Percentiles rank a stretch among this genome's conserved stretches.
Evolutionary conservation across 192 early-diverging fungal genomes (phyloP).

Genomic region (Allomyces arbusculus): DNA sequence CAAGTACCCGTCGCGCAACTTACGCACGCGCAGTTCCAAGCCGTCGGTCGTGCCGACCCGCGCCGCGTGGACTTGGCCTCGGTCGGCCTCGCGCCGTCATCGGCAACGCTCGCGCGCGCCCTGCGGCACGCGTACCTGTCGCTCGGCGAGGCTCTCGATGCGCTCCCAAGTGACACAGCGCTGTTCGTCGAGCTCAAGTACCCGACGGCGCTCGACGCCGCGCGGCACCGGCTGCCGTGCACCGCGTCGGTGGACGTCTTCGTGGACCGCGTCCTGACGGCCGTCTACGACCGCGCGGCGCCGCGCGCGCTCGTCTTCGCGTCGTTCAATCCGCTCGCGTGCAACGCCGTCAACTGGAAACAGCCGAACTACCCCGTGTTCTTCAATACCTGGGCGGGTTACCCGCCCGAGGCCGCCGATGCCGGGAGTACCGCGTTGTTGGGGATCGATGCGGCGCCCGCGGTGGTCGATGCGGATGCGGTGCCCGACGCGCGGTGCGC

Average conservation of each 20-base stretch:
- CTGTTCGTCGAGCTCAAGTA: constrained; percentile 77
- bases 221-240: constrained; percentile 25
- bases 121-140: constrained; percentile 10
- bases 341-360: constrained; percentile 94
- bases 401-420: neutral
- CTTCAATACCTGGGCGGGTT: constrained; percentile 68
- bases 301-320: constrained; percentile 56
- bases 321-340: constrained; percentile 76
- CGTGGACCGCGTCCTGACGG: constrained; percentile 73
- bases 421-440: neutral
- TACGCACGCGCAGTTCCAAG: constrained; percentile 45
- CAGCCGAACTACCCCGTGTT: constrained; percentile 97
- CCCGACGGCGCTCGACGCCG: constrained; percentile 44
- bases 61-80: neutral
- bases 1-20: constrained; percentile 46
- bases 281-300: constrained; percentile 56
- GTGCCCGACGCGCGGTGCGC: neutral
- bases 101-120: neutral
- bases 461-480: neutral
- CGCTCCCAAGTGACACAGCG: constrained; percentile 48
- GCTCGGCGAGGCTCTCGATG: constrained; percentile 17
- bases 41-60: constrained; percentile 9
- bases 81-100: neutral
- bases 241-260: constrained; percentile 56
- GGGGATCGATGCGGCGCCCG: neutral